These are phyloP conservation scores for Axilococcus clingmanii DNA, from an alignment of 139 green algal species.

Conservation along the genomic window DNA sequence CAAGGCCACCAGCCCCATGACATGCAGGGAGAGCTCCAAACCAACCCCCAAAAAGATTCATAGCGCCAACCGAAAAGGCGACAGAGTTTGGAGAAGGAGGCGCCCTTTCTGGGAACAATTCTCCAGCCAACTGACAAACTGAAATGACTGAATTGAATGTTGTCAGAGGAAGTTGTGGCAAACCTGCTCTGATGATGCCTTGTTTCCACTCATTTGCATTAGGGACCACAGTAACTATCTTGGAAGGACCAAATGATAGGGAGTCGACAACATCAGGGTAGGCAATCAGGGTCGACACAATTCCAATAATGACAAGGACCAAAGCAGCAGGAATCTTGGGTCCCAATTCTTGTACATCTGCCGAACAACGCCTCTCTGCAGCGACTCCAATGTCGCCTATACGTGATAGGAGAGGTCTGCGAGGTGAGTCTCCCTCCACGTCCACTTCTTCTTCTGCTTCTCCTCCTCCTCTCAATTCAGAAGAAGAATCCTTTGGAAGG, in stretches of 20 bases:
- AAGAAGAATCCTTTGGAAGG: no score
- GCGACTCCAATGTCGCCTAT: no score
- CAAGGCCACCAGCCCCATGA: constrained; percentile 66
- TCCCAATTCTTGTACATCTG: not conserved
- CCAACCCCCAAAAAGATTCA: constrained; percentile 67
- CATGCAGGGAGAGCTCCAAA: constrained; percentile 70
- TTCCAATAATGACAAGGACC: constrained; percentile 48
- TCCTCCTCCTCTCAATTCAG: no score
- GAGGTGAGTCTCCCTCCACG: not conserved
- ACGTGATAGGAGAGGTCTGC: not conserved
- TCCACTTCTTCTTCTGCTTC: not conserved
- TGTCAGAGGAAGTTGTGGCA: constrained; percentile 49
- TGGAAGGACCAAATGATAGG: constrained; percentile 39
- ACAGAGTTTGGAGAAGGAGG: constrained; percentile 23
- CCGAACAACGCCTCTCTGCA: not conserved
- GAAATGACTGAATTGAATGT: constrained; percentile 70
- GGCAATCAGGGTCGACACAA: constrained; percentile 34
- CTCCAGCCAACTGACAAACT: constrained; percentile 49
- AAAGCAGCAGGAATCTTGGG: constrained; percentile 43
- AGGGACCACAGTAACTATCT: constrained; percentile 7
- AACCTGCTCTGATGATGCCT: constrained; percentile 16
- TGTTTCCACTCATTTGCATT: constrained; percentile 17
- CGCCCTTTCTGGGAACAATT: constrained; percentile 48
- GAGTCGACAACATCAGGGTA: constrained; percentile 18
- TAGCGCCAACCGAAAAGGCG: constrained; percentile 46